Base-by-base conservation (phyloP, 352 stramenopile genomes). In the Globisporangium cystogenes region DNA sequence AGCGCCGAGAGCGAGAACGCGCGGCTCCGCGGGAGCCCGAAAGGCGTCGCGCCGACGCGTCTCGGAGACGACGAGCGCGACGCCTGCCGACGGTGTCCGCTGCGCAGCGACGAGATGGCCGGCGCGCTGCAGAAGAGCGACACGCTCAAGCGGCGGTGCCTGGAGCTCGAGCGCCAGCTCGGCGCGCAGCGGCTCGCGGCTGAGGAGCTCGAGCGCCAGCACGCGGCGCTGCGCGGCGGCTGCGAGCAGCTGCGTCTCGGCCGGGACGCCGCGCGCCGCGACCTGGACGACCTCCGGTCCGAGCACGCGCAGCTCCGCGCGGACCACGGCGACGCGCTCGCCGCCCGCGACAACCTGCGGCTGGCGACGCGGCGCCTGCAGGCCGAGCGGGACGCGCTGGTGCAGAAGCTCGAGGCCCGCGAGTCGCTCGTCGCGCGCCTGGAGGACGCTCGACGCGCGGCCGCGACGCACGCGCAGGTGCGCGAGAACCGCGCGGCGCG, bases 101-200 rank as follows among this genome's bases (percentile, higher is more conserved):
- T 51, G 53, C 4, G 41, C 56, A 23, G 26, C 11, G 14, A 31
- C 21, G 50, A 61, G 23, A 31, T 50, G n/a, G 31, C 43, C 7
- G 43, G 29, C 6, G 36, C 50, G 10, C 16, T 52, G 29, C 20
- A 51, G 11, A 23, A 53, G 40, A 53, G 39, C 33, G 66, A 84
- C 36, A 60, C 67, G 29, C 51, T 82, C 18, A 63, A 67, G 27
- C 75, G 71, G 1, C 61, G 68, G n/a, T 83, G 73, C 26, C 27
- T 81, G 21, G 69, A 81, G 42, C 53, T 86, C 23, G 69, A 70
- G 20, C 40, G 47, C 0, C 59, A 78, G 53, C 55, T 62, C 0
- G 64, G 63, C 12, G 60, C 66, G 3, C 59, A 73, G n/a, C 50
- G 55, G n/a, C 16, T 49, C 58, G 24, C 47, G 64, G 36, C 61